phyloP scores from a whole-genome alignment of 495 filamentous ascomycete genomes.

The Venustampulla echinocandica region DNA sequence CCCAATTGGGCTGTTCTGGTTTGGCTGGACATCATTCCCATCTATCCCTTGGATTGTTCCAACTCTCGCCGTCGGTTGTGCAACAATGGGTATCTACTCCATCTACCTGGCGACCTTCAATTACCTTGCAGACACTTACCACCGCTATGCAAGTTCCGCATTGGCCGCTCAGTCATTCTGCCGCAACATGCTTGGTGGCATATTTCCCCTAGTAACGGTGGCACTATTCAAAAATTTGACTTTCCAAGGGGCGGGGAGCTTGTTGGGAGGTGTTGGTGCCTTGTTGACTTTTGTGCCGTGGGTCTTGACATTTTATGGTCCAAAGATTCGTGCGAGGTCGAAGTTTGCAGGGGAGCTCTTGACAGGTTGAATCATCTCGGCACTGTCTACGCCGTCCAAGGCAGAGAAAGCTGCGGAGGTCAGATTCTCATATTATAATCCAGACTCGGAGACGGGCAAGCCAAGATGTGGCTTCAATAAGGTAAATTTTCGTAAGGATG shows the following conservation, averaged over 20 bases:
- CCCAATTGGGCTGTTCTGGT: constrained; percentile 57
- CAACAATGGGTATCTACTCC: constrained; percentile 81
- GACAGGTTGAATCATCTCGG: too few relatives aligned
- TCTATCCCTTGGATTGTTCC: constrained; percentile 73
- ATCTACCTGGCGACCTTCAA: constrained; percentile 91
- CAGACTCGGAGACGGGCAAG: too few relatives aligned
- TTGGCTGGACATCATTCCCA: constrained; percentile 63
- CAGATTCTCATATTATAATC: too few relatives aligned
- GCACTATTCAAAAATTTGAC: constrained; percentile 65
- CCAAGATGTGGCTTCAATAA: too few relatives aligned
- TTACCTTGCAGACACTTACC: constrained; percentile 88
- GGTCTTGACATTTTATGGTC: constrained; percentile 74
- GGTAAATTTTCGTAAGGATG: too few relatives aligned
- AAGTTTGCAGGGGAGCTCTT: constrained; percentile 55
- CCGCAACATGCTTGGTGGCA: constrained; percentile 75
- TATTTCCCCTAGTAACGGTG: constrained; percentile 70
- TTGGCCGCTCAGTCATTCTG: constrained; percentile 81
- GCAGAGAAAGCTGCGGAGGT: too few relatives aligned
- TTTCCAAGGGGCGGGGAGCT: constrained; percentile 60
- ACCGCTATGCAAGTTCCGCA: constrained; percentile 74
- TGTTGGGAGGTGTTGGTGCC: constrained; percentile 68
- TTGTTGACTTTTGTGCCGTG: constrained; percentile 73
- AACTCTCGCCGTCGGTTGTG: constrained; percentile 56
- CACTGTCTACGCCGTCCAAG: too few relatives aligned
- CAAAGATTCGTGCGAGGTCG: constrained; percentile 67